Evolutionary conservation across 208 protist species (phyloP).

Genomic region (Wallacemonas sp.): DNA sequence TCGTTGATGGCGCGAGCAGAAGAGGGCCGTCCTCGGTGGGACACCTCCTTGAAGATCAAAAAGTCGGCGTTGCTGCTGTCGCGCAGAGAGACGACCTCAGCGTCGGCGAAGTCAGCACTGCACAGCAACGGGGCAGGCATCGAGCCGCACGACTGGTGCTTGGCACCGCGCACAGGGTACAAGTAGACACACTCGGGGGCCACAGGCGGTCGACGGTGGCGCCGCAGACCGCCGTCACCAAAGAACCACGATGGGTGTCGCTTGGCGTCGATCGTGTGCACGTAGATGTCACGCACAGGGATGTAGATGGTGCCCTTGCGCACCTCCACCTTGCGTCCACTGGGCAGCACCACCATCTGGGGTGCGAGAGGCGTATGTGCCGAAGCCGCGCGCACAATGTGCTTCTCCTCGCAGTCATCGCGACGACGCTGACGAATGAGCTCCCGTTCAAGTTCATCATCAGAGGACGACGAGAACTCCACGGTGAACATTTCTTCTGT

Average conservation of each 20-base stretch:
- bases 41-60: constrained; percentile 50
- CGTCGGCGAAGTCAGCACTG: neutral
- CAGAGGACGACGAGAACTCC: constrained; percentile 66
- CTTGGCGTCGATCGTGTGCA: constrained; percentile 52
- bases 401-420: constrained; percentile 25
- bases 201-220: constrained; percentile 31
- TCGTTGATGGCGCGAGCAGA: constrained; percentile 7
- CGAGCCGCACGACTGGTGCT: neutral
- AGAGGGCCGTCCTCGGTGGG: neutral
- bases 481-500: constrained; percentile 20
- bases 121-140: too few species aligned
- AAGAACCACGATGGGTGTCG: constrained; percentile 54
- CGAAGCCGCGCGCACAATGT: constrained; percentile 32
- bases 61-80: constrained; percentile 57
- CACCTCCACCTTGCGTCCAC: constrained; percentile 35
- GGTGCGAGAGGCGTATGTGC: constrained; percentile 6
- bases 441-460: constrained; percentile 57
- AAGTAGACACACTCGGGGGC: constrained; percentile 40
- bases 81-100: constrained; percentile 24
- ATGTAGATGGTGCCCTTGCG: constrained; percentile 62
- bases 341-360: constrained; percentile 28
- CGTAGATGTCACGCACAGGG: constrained; percentile 49
- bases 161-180: constrained; percentile 20
- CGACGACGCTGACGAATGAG: constrained; percentile 39
- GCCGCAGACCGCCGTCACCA: constrained; percentile 47